phyloP scores from a whole-genome alignment of 805 yeast species.

The Saturnispora serradocipensis region DNA sequence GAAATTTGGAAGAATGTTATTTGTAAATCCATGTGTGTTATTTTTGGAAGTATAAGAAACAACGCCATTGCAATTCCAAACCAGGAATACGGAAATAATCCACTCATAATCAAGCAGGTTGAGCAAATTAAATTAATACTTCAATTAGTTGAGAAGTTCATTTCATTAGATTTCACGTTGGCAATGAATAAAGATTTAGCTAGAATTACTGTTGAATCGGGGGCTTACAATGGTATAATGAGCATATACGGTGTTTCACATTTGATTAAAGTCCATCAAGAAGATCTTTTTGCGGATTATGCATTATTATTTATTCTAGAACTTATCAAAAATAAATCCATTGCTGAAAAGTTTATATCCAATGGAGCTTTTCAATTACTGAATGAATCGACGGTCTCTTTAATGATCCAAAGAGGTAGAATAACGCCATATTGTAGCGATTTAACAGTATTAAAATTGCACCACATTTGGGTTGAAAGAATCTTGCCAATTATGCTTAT shows the following conservation, averaged over 20 bases:
- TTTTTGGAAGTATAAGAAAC: slow-evolving; percentile 51
- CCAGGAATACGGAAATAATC: slow-evolving; percentile 26
- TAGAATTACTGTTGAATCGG: slow-evolving; percentile 43
- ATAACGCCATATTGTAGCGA: slow-evolving; percentile 38
- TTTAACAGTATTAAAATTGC: slow-evolving; percentile 29
- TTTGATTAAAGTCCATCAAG: slow-evolving; percentile 47
- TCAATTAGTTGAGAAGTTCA: slow-evolving; percentile 52
- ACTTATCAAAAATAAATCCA: slow-evolving; percentile 46
- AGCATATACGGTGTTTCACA: slow-evolving; percentile 64
- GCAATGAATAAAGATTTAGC: slow-evolving; percentile 44
- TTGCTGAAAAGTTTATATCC: slow-evolving; percentile 58
- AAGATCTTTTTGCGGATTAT: slow-evolving; percentile 63
- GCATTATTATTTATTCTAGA: slow-evolving; percentile 62
- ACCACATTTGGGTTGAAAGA: slow-evolving; percentile 82
- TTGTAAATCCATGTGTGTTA: slow-evolving; percentile 53
- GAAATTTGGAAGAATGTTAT: slow-evolving; percentile 55
- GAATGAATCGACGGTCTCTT: slow-evolving; percentile 66
- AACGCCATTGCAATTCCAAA: slow-evolving; percentile 38
- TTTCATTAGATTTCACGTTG: slow-evolving; percentile 38
- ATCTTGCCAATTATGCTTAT: slow-evolving; percentile 57
- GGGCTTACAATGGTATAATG: slow-evolving; percentile 52
- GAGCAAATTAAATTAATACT: slow-evolving; percentile 60
- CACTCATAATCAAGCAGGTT: slow-evolving; percentile 38
- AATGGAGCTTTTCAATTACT: slow-evolving; percentile 60
- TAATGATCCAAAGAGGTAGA: slow-evolving; percentile 56